phyloP scores from a whole-genome alignment of 192 early-diverging fungal genomes.

The Umbelopsis isabellina region DNA sequence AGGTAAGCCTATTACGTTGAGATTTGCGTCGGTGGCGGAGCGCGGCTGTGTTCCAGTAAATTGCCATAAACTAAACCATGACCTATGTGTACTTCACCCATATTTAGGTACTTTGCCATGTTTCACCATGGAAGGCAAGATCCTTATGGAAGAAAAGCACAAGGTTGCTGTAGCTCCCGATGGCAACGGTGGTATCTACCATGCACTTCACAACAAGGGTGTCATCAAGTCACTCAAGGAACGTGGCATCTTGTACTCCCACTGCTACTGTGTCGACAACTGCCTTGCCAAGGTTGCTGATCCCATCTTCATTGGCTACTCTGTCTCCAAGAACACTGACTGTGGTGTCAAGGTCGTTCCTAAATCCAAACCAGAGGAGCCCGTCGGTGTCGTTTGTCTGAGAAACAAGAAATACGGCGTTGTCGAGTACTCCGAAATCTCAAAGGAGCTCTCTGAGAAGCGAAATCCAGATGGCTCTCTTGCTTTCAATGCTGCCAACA shows the following conservation, averaged over 20 bases:
- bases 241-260: conserved; percentile 79
- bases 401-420: conserved; percentile 74
- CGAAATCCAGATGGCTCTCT: conserved; percentile 60
- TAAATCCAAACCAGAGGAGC: conserved; percentile 80
- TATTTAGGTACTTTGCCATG: conserved; percentile 70
- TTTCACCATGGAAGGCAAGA: conserved; percentile 83
- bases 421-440: conserved; percentile 96
- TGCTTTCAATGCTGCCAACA: conserved; percentile 84
- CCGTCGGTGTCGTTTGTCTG: conserved; percentile 88
- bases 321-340: conserved; percentile 71
- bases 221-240: conserved; percentile 71
- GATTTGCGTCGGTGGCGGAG: background rate
- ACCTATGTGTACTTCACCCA: background rate
- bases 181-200: conserved; percentile 89
- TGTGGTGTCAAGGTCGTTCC: conserved; percentile 89
- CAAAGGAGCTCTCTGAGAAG: conserved; percentile 62
- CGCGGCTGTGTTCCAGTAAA: background rate
- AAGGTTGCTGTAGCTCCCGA: conserved; percentile 74
- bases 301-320: conserved; percentile 88
- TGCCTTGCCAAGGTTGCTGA: conserved; percentile 89
- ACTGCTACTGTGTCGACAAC: conserved; percentile 95
- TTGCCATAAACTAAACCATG: background rate
- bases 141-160: conserved; percentile 75
- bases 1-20: conserved; percentile 36
- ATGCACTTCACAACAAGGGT: conserved; percentile 77